Base-by-base conservation (phyloP, 2,329 filamentous ascomycete species). In the Exophiala sideris region DNA sequence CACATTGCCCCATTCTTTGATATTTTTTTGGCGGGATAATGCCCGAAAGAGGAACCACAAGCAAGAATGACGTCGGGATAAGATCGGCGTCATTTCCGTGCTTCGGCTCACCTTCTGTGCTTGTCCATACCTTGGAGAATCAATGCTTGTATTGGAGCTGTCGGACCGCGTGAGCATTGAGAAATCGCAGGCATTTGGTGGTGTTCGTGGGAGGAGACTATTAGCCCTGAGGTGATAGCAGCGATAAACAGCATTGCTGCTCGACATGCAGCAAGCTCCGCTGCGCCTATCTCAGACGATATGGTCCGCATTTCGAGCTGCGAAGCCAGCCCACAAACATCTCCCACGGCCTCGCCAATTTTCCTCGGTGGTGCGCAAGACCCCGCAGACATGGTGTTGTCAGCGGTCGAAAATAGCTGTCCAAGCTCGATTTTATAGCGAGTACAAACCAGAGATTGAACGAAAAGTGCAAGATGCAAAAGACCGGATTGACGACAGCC, bases 241-340 rank as follows among this genome's bases (percentile, higher is more conserved):
- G 24, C 5, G 24, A 29, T 29, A 5, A 5, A 5, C 7, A 8
- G 24, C 24, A 29, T 5, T 33, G 16, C 29, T 56, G 52, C 49
- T 55, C 52, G 52, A 51, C 39, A 65, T 65, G 63, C 63, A 63
- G 56, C 62, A 60, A 56, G 56, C 62, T 58, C 63, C 63, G 14
- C 34, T 61, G 42, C 61, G 62, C 14, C 56, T 65, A 35, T 56
- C 59, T 48, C 62, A 63, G 54, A 57, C 60, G 39, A 35, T 65
- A 53, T 62, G 63, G 57, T 56, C 61, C 52, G 61, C 61, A 21
- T 65, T 65, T 58, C 57, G 53, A 58, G 60, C 61, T 46, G 59
- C 55, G 65, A 59, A 58, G 34, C 60, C 62, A 11, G 50, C 50
- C 39, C 48, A 54, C 14, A 45, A 38, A 40, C 36, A 45, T 14